These are phyloP conservation scores for Podaxis pistillaris DNA, from an alignment of 768 basidiomycete species.

Conservation along the genomic window DNA sequence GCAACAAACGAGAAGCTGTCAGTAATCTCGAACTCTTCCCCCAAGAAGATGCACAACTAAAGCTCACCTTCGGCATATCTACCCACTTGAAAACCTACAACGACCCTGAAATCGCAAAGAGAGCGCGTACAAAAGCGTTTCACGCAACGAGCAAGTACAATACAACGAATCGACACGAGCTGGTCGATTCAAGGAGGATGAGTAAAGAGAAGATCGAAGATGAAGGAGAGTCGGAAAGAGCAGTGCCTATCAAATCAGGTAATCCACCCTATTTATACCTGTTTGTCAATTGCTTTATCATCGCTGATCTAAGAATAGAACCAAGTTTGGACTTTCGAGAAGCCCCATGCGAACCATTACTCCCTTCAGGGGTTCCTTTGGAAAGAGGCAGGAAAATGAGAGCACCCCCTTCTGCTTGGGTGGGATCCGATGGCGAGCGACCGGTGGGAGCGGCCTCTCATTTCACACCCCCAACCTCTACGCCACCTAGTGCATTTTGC, in stretches of 20 bases:
- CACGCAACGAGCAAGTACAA: neutral
- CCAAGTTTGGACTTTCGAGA: neutral
- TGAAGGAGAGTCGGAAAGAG: constrained; percentile 4
- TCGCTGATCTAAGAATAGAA: neutral
- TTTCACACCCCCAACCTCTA: neutral
- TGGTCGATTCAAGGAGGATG: neutral
- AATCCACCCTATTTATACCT: neutral
- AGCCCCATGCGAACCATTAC: neutral
- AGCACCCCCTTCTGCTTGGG: neutral
- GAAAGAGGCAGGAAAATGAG: neutral
- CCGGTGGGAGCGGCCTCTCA: neutral
- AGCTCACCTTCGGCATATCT: constrained; percentile 13
- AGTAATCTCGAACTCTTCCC: too few species aligned
- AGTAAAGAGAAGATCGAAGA: neutral
- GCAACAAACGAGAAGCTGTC: neutral
- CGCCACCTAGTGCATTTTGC: neutral
- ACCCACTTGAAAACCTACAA: neutral
- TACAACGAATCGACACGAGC: neutral
- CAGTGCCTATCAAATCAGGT: constrained; percentile 7
- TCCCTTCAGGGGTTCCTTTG: neutral
- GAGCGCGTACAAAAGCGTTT: neutral
- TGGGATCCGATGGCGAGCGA: neutral
- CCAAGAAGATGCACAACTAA: neutral
- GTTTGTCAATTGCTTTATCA: constrained; percentile 2
- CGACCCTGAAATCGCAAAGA: neutral